Percentiles rank a stretch among this genome's conserved stretches.
phyloP scores from a whole-genome alignment of 805 yeast species.

The Wickerhamomyces pijperi region DNA sequence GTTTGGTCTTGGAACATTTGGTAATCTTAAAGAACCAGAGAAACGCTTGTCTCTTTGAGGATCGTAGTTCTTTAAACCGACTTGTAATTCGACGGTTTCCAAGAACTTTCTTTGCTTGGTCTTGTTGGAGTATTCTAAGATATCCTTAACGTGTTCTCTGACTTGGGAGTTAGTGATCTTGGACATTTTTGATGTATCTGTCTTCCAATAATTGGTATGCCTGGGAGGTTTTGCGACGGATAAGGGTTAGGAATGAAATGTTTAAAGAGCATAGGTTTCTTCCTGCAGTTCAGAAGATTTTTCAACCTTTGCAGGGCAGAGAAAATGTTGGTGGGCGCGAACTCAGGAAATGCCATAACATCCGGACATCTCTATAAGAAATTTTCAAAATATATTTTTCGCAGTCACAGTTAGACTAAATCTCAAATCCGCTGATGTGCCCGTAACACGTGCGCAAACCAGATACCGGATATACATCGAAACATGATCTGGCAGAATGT shows the following conservation, averaged over 20 bases:
- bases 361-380: neutral
- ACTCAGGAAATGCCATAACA: neutral
- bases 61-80: slow-evolving; percentile 99
- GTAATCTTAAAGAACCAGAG: slow-evolving; percentile 98
- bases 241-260: slow-evolving; percentile 2
- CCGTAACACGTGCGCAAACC: too few relatives aligned
- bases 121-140: slow-evolving; percentile 81
- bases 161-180: slow-evolving; percentile 88
- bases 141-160: slow-evolving; percentile 91
- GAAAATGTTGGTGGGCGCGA: neutral
- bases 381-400: neutral
- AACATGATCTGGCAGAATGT: too few relatives aligned
- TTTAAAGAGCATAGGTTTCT: neutral
- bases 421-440: too few relatives aligned
- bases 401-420: neutral
- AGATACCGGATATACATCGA: too few relatives aligned
- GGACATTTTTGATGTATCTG: slow-evolving; percentile 53
- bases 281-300: neutral
- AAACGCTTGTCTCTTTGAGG: slow-evolving; percentile 99
- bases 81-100: slow-evolving; percentile 99
- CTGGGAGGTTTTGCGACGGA: slow-evolving; percentile 38
- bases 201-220: slow-evolving; percentile 70
- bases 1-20: slow-evolving; percentile 99
- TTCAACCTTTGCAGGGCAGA: neutral
- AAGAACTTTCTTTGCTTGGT: slow-evolving; percentile 99